Evolutionary conservation across 148 eudicot species (phyloP).

Genomic region (Rhododendron simsii): DNA sequence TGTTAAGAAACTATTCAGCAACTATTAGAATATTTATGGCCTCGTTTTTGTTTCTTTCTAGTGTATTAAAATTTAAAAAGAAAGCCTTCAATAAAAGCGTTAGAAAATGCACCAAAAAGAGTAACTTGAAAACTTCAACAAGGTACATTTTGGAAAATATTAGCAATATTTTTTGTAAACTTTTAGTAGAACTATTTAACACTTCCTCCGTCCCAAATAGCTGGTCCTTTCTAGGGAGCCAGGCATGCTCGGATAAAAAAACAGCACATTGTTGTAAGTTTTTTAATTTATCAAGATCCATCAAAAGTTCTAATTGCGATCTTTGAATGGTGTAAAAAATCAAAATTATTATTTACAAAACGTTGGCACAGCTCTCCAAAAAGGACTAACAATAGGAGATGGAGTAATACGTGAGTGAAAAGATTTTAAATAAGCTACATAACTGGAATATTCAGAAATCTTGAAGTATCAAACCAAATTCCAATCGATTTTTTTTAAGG

Average conservation of each 20-base stretch:
- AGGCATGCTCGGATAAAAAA: not conserved
- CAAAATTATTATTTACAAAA: not conserved
- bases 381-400: not conserved
- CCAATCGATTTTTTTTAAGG: not conserved
- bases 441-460: not conserved
- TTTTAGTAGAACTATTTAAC: not conserved
- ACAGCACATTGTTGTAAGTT: not conserved
- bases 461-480: not conserved
- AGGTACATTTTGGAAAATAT: not conserved
- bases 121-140: not conserved
- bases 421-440: not conserved
- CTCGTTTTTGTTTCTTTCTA: not conserved
- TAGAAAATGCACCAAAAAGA: not conserved
- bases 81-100: not conserved
- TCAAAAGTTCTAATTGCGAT: not conserved
- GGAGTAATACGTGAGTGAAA: not conserved
- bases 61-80: not conserved
- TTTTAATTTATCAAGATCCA: not conserved
- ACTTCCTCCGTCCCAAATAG: not conserved
- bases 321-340: not conserved
- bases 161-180: not conserved
- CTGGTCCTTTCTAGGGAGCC: not conserved
- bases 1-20: not conserved
- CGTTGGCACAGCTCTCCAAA: not conserved
- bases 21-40: not conserved